Base-by-base conservation (phyloP, 768 basidiomycete species). In the Fomitopsis serialis region DNA sequence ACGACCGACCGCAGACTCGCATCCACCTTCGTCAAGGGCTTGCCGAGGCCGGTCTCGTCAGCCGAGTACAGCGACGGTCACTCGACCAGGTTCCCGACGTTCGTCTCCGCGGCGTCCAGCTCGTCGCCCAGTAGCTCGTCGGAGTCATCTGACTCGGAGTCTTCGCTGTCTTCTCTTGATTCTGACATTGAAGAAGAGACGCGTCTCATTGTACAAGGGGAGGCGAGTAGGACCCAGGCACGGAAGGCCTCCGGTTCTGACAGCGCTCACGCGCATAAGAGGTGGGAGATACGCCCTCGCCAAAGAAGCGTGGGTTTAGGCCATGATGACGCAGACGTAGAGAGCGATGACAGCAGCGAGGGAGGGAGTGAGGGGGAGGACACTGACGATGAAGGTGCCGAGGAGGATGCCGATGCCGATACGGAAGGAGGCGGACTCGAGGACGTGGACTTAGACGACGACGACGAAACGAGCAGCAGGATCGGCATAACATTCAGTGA, bases 301-400 rank as follows among this genome's bases (percentile, higher is more conserved):
- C 84, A 84, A 64, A 81, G 74, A 62, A 88, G 87, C 62, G 84
- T 85, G n/a, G 83, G 79, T 53, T 84, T 82, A 60, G 78, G 71
- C 24, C 83, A 83, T 52, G 83, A 82, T 78, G 84, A 85, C 42
- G 72, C 80, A 37, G 84, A 84, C 51, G 72, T 73, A 2, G 82
- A 80, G 8, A 79, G 79, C 36, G 82, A 80, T 2, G 81, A 80
- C 0, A 70, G 59, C 7, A 78, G 81, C 0, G 79, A 79, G 10
- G 72, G 74, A 0, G 73, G 70, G 0, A 62, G 58, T 3, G 68
- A 67, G 0, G 71, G 63, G 19, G 70, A 81, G 2, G 84, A 81
- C 42, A 81, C 80, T 1, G 82, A 81, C 0, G 84, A 82, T 3
- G 79, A 80, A 1, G 61, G 51, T 23, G 64, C 63, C 27, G 61